Percentiles rank a stretch among this genome's conserved stretches.
Conservation (phyloP, 2,329 filamentous ascomycete species). For the Didymella keratinophila region DNA sequence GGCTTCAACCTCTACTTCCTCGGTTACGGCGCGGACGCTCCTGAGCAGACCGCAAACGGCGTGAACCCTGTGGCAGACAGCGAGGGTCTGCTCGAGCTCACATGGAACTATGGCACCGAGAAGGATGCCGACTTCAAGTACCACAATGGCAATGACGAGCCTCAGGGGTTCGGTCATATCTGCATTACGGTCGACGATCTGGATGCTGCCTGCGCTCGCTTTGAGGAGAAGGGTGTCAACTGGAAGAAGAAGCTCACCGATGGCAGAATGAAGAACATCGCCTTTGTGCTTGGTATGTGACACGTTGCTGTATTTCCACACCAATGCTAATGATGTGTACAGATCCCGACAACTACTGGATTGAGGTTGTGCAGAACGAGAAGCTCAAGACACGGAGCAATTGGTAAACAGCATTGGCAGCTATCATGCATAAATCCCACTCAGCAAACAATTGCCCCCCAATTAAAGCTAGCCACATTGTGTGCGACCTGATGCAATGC, state of each 20-base stretch:
- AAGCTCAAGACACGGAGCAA: conserved; percentile 59
- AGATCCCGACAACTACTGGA: conserved; percentile 83
- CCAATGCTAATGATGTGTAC: conserved; percentile 19
- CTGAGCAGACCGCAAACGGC: conserved; percentile 62
- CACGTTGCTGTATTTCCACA: not conserved
- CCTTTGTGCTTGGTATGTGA: conserved; percentile 75
- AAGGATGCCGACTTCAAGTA: conserved; percentile 85
- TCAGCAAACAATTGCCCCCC: conserved; percentile 20
- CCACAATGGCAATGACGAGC: conserved; percentile 89
- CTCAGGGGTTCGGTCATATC: conserved; percentile 94
- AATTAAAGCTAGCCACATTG: conserved; percentile 25
- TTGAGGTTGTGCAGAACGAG: conserved; percentile 81
- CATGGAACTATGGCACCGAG: conserved; percentile 84
- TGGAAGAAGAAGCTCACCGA: conserved; percentile 98
- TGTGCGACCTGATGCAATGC: conserved; percentile 1
- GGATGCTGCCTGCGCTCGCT: conserved; percentile 84
- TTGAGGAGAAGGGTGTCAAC: conserved; percentile 80
- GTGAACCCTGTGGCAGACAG: conserved; percentile 69
- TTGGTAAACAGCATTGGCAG: conserved; percentile 42
- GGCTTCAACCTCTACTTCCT: conserved; percentile 94
- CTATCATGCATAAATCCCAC: conserved; percentile 26
- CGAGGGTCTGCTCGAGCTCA: conserved; percentile 89
- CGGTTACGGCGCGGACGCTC: conserved; percentile 67
- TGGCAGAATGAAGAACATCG: conserved; percentile 89
- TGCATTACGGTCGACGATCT: conserved; percentile 88